phyloP scores from a whole-genome alignment of 495 filamentous ascomycete genomes.

The Tuber indicum region DNA sequence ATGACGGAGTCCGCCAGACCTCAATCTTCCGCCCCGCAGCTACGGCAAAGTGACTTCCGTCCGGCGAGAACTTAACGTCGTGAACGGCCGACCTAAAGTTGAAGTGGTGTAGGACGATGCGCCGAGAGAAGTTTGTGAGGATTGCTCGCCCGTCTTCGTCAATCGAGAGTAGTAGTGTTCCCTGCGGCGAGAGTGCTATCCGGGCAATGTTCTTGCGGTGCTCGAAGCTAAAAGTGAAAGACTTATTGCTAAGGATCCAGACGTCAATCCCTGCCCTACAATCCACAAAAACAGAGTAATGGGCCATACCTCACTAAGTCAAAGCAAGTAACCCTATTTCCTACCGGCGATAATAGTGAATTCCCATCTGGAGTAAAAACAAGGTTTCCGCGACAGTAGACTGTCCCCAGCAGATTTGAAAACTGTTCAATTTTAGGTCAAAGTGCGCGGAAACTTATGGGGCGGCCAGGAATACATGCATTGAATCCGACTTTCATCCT shows the following conservation, averaged over 20 bases:
- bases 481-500: conserved; percentile 43
- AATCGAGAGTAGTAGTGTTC: conserved; percentile 82
- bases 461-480: conserved; percentile 15
- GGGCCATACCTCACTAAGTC: conserved; percentile 79
- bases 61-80: conserved; percentile 84
- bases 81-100: conserved; percentile 79
- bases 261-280: conserved; percentile 24
- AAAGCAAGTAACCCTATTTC: conserved; percentile 91
- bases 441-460: background rate
- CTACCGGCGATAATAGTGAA: conserved; percentile 91
- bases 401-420: conserved; percentile 62
- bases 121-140: conserved; percentile 76
- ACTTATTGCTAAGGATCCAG: conserved; percentile 66
- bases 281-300: conserved; percentile 5
- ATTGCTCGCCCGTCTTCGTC: conserved; percentile 94
- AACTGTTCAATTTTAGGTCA: conserved; percentile 26
- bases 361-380: conserved; percentile 95
- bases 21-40: conserved; percentile 78
- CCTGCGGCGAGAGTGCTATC: conserved; percentile 77
- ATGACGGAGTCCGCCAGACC: conserved; percentile 85
- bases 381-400: conserved; percentile 94
- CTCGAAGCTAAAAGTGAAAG: conserved; percentile 86
- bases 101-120: conserved; percentile 84
- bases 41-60: conserved; percentile 81
- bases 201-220: conserved; percentile 89